Base-by-base conservation (phyloP, 202 grass and related monocot species). In the Carex arenaria region DNA sequence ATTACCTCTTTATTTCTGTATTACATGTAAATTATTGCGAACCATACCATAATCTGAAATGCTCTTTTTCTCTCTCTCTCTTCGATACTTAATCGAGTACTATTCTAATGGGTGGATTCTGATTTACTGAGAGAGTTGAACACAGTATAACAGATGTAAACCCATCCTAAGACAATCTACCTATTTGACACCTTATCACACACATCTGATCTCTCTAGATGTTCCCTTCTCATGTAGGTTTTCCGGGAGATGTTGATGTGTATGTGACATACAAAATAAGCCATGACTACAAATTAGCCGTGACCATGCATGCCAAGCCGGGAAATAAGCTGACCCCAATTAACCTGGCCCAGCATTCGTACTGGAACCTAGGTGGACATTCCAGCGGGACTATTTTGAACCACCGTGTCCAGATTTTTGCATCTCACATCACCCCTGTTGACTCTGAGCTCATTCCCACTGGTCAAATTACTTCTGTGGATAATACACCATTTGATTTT, bases 341-440 rank as follows among this genome's bases (percentile, higher is more conserved):
- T 3, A 98, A 95, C 86, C 84, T 95, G 14, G 95, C 91, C 17
- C 95, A 95, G 83, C 95, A 98, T 85, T 84, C 83, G 1, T 93
- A 98, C 85, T 95, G 91, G 91, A 98, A 98, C 89, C 95, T 98
- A 19, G 86, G 84, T 0, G 96, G 93, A 0, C 86, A 98, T 70
- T 80, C 65, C 4, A 79, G 12, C 7, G 91, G 93, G 79, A 62
- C 57, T 38, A 52, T 98, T 63, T 89, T 98, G 0, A 34, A 80
- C 62, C 86, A 98, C 88, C 5, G 9, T 3, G 86, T 98, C 5
- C 91, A 89, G 75, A 91, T 95, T 71, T 60, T 93, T 59, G 89
- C 88, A 10, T 82, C 72, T 5, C 79, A 82, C 0, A 66, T 89
- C 10, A 98, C 93, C 42, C 89, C 96, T 13, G 91, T 92, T 22